These are phyloP conservation scores for Populus hybrid DNA, from an alignment of 441 rosid genomes.

Conservation along the genomic window DNA sequence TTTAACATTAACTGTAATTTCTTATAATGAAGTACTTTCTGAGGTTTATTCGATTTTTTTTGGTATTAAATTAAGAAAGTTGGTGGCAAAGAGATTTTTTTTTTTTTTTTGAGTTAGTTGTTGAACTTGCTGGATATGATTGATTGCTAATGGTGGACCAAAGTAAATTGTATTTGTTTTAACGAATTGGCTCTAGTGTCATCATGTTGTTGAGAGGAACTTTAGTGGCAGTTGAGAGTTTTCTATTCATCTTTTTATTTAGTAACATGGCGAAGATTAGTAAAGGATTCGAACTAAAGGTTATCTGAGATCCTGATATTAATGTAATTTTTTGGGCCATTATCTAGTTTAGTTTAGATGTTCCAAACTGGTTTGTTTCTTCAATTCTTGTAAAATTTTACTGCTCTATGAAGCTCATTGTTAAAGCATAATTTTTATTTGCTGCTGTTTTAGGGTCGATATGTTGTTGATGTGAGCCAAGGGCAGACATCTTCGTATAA, in stretches of 20 bases:
- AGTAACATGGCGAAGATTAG: not conserved
- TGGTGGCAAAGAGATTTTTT: not conserved
- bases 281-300: not conserved
- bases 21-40: not conserved
- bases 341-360: not conserved
- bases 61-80: not conserved
- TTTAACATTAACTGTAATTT: not conserved
- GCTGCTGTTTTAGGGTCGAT: constrained; percentile 43
- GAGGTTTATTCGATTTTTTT: not conserved
- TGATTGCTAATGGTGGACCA: not conserved
- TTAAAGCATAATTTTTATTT: constrained; percentile 4
- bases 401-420: not conserved
- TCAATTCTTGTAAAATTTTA: not conserved
- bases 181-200: not conserved
- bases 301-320: not conserved
- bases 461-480: constrained; percentile 58
- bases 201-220: not conserved
- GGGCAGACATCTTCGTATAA: constrained; percentile 46
- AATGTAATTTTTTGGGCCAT: not conserved
- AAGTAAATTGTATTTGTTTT: not conserved
- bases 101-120: not conserved
- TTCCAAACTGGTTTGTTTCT: not conserved
- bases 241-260: not conserved
- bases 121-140: not conserved
- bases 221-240: not conserved